phyloP scores from a whole-genome alignment of 306 rosid genomes.

The Argentina anserina region DNA sequence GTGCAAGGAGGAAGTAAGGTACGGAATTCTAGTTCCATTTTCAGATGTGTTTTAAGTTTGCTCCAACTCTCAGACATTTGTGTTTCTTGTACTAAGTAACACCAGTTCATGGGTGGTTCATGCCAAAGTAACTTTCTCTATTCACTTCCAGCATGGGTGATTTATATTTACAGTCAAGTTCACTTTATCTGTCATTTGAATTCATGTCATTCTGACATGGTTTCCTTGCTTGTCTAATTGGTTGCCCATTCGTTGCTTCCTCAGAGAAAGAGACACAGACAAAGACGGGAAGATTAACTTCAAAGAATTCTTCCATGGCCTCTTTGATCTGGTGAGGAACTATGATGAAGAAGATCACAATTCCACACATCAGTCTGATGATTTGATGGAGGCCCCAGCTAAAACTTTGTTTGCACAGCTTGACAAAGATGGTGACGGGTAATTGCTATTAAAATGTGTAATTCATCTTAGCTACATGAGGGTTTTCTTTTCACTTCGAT shows the following conservation, averaged over 20 bases:
- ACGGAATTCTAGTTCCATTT: constrained; percentile 8
- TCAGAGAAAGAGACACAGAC: constrained; percentile 87
- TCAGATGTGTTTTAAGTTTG: no score
- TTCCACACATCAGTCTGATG: constrained; percentile 48
- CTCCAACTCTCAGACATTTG: background rate
- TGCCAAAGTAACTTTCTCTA: background rate
- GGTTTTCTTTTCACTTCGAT: constrained; percentile 23
- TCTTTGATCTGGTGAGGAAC: constrained; percentile 94
- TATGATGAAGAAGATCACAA: constrained; percentile 75
- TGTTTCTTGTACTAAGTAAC: background rate
- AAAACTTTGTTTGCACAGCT: constrained; percentile 69
- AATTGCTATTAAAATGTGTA: constrained; percentile 24
- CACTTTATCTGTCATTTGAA: background rate
- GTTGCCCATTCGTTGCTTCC: constrained; percentile 19
- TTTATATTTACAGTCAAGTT: background rate
- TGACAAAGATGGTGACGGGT: constrained; percentile 94
- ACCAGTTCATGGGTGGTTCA: background rate
- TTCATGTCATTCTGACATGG: background rate
- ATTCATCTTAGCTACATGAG: constrained; percentile 6
- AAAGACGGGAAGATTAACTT: constrained; percentile 87
- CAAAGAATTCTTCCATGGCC: constrained; percentile 94
- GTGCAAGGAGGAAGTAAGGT: constrained; percentile 96
- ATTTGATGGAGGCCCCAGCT: constrained; percentile 73
- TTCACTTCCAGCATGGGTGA: background rate
- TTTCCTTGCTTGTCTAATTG: constrained; percentile 23